Conservation (phyloP, 2,329 filamentous ascomycete genomes). For the Aspergillus fumigatiaffinis region DNA sequence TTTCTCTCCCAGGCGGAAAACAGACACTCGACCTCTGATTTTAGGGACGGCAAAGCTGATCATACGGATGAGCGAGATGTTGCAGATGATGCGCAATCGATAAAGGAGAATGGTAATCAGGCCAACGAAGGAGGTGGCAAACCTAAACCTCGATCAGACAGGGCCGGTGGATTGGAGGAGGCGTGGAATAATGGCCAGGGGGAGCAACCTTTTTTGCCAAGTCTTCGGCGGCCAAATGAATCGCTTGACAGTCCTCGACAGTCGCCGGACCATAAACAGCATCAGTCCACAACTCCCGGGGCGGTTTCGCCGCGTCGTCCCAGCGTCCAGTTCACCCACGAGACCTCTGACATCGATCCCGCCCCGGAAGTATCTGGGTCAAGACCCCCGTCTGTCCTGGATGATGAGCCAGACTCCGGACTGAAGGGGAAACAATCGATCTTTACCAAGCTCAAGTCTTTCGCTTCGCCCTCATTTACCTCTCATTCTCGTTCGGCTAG, state of each 20-base stretch:
- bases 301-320: constrained; percentile 48
- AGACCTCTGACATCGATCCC: constrained; percentile 49
- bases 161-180: constrained; percentile 6
- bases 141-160: constrained; percentile 6
- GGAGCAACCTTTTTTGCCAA: constrained; percentile 21
- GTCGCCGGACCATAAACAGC: constrained; percentile 19
- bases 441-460: constrained; percentile 73
- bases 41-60: constrained; percentile 13
- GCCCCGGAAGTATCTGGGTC: constrained; percentile 51
- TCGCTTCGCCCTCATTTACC: constrained; percentile 52
- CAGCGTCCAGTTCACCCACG: constrained; percentile 72
- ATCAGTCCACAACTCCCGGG: constrained; percentile 19
- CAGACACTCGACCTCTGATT: constrained; percentile 15
- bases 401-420: constrained; percentile 56
- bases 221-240: constrained; percentile 22
- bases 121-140: constrained; percentile 7
- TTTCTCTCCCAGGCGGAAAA: constrained; percentile 27
- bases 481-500: constrained; percentile 50
- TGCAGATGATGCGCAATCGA: background rate
- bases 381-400: constrained; percentile 62
- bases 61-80: constrained; percentile 9
- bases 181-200: constrained; percentile 14
- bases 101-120: constrained; percentile 5
- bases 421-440: constrained; percentile 61
- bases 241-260: constrained; percentile 21